A percentile compares a stretch with the other conserved stretches of the same genome.
Conservation (phyloP, 768 basidiomycete genomes). For the Amylocystis lapponica region DNA sequence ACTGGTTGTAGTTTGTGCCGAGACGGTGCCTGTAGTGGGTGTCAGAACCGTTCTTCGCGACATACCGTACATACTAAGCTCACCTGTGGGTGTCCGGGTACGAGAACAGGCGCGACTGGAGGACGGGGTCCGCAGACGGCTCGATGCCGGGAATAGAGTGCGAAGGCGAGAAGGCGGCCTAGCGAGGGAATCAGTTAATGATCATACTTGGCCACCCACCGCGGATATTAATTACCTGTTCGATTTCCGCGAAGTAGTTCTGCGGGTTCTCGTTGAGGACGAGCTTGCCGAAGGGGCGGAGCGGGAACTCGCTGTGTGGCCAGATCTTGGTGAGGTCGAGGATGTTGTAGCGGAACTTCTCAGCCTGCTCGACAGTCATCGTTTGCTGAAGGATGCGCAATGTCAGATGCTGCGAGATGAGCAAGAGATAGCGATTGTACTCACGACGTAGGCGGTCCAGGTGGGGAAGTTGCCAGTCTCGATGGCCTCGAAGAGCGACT, state of each 20-base stretch:
- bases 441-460: constrained; percentile 83
- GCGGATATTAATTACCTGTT: constrained; percentile 58
- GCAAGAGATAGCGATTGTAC: constrained; percentile 21
- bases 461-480: constrained; percentile 74
- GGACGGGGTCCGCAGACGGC: constrained; percentile 85
- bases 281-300: constrained; percentile 82
- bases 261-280: constrained; percentile 72
- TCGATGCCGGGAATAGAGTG: constrained; percentile 88
- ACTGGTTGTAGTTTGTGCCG: constrained; percentile 74
- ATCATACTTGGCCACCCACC: constrained; percentile 16
- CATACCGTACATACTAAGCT: neutral
- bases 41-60: too few relatives aligned
- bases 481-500: constrained; percentile 76
- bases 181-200: neutral
- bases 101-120: constrained; percentile 92
- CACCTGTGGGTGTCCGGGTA: constrained; percentile 76
- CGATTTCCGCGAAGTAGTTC: constrained; percentile 94
- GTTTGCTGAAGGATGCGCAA: constrained; percentile 55
- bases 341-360: constrained; percentile 85
- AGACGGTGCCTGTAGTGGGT: constrained; percentile 57
- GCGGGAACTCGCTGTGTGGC: constrained; percentile 84
- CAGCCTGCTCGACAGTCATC: constrained; percentile 89
- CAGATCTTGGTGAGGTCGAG: constrained; percentile 90
- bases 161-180: constrained; percentile 83
- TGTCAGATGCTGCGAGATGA: neutral